Conservation (phyloP, 2,329 filamentous ascomycete genomes). For the Fusarium sp. region DNA sequence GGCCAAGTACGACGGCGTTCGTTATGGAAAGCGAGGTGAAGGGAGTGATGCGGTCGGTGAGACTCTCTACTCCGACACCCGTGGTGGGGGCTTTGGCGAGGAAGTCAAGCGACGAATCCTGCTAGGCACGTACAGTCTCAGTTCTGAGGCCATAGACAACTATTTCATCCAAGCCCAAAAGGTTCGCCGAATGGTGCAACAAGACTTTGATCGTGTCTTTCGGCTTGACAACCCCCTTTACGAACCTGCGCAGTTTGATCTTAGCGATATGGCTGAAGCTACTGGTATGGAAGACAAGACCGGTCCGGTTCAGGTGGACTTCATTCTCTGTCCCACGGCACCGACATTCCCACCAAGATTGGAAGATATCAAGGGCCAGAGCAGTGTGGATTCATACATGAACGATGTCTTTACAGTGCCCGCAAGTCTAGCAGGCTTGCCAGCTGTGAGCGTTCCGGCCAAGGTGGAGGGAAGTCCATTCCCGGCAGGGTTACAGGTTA, state of each 20-base stretch:
- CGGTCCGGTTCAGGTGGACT: constrained; percentile 78
- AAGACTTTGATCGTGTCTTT: constrained; percentile 88
- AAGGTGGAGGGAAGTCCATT: constrained; percentile 50
- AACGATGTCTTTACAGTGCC: constrained; percentile 98
- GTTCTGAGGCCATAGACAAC: constrained; percentile 91
- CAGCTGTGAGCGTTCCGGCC: constrained; percentile 83
- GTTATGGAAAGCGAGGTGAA: constrained; percentile 77
- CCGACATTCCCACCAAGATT: constrained; percentile 79
- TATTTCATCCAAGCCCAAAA: constrained; percentile 96
- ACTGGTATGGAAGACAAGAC: constrained; percentile 67
- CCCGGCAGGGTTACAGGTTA: constrained; percentile 75
- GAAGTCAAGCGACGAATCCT: constrained; percentile 91
- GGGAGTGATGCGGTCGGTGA: constrained; percentile 67
- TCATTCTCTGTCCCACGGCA: constrained; percentile 88
- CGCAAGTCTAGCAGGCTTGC: constrained; percentile 90
- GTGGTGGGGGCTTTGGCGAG: constrained; percentile 80
- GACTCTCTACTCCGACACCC: constrained; percentile 81
- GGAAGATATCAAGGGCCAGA: constrained; percentile 66
- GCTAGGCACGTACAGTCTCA: constrained; percentile 89
- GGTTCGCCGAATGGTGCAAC: constrained; percentile 83
- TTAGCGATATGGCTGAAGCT: constrained; percentile 69
- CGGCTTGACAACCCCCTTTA: constrained; percentile 75
- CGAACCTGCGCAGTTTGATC: constrained; percentile 65
- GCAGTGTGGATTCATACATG: constrained; percentile 81
- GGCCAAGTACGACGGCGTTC: constrained; percentile 96